Evolutionary conservation across 768 basidiomycete genomes (phyloP).

Genomic region (Lactarius indigo): DNA sequence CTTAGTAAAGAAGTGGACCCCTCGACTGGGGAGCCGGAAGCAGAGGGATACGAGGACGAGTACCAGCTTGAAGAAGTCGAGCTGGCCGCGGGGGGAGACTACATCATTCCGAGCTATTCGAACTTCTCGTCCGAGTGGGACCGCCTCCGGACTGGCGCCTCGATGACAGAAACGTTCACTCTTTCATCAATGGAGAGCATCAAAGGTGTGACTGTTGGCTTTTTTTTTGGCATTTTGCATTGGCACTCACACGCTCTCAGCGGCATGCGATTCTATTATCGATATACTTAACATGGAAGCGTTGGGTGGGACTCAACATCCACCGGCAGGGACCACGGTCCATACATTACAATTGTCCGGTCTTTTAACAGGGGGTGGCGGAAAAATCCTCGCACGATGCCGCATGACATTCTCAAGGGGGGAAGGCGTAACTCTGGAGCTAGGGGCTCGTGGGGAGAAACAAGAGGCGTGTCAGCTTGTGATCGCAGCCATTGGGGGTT

Average conservation of each 20-base stretch:
- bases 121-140: constrained; percentile 97
- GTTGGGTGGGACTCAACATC: constrained; percentile 84
- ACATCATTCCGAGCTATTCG: constrained; percentile 91
- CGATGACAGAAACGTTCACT: constrained; percentile 88
- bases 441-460: constrained; percentile 89
- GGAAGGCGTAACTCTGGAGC: constrained; percentile 88
- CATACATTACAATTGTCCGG: constrained; percentile 95
- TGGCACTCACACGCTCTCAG: constrained; percentile 40
- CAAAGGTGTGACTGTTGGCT: constrained; percentile 59
- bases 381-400: constrained; percentile 92
- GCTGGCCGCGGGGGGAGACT: constrained; percentile 82
- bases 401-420: constrained; percentile 93
- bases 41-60: constrained; percentile 98
- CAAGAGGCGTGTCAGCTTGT: constrained; percentile 84
- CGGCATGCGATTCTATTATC: constrained; percentile 93
- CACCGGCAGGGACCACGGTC: constrained; percentile 69
- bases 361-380: constrained; percentile 84
- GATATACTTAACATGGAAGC: constrained; percentile 98
- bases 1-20: constrained; percentile 98
- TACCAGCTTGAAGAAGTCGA: constrained; percentile 97
- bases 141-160: constrained; percentile 71
- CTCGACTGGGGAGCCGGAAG: constrained; percentile 90
- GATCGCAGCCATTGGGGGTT: constrained; percentile 83
- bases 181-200: constrained; percentile 89
- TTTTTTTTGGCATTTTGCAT: constrained; percentile 15